Base-by-base conservation (phyloP, 305 asterid genomes). In the Ilex paraguariensis region DNA sequence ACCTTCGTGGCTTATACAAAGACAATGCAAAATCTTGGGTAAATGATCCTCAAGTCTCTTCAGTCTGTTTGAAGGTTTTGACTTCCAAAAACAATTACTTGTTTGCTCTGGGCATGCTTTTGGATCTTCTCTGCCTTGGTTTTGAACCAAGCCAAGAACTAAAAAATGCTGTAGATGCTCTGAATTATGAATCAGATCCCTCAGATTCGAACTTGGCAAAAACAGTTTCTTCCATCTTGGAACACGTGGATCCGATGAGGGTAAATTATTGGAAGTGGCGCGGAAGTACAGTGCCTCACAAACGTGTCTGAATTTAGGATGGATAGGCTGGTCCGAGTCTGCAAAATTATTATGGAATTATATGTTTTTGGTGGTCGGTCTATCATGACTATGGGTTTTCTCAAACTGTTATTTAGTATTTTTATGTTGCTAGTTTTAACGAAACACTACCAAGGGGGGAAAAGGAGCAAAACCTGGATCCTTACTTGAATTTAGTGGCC, bases 181-280 rank as follows among this genome's bases (percentile, higher is more conserved):
- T 69, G 56, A 65, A 71, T 50, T 66, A 76, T 0, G 86, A 53
- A 7, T 49, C 73, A 7, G 56, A 60, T 45, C 54, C 65, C 28
- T 42, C 63, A 6, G 79, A 42, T 32, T 62, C 61, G 3, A 60
- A 64, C 60, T 60, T 80, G 44, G 78, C 70, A 4, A 62, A 56
- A 62, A 78, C 72, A 39, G 80, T 81, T 11, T 83, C 84, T 36
- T 74, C 77, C 30, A 65, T 76, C 70, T 70, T 83, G 76, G 68
- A 69, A 67, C 17, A 44, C 70, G 73, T 74, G 64, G 89, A 83
- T 68, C 89, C 87, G 44, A 73, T 81, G 42, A 78, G 89, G 66
- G 79, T 70, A 60, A 77, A 55, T 42, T 83, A 83, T 61, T 83
- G 89, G 89, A 77, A 74, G 66, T 83, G 89, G 89, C 79, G 89